These are phyloP conservation scores for Fusarium sp. DNA, from an alignment of 2,329 filamentous ascomycete species.

Conservation along the genomic window DNA sequence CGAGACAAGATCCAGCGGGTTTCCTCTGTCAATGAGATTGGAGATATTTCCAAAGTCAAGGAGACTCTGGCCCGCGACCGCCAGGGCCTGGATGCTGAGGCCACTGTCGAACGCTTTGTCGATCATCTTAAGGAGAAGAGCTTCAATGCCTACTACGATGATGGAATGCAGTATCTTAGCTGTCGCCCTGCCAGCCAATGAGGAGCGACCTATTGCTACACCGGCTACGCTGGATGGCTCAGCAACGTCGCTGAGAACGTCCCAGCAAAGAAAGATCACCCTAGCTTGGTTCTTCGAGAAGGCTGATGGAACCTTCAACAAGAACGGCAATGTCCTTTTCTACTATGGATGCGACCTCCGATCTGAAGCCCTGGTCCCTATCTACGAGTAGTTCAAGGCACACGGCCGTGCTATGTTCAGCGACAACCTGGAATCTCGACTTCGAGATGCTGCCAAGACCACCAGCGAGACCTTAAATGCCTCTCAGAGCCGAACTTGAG, in stretches of 20 bases:
- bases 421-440: conserved; percentile 87
- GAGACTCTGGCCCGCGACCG: conserved; percentile 83
- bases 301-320: conserved; percentile 88
- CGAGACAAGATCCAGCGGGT: conserved; percentile 88
- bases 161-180: conserved; percentile 94
- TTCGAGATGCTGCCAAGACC: conserved; percentile 79
- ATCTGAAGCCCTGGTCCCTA: conserved; percentile 76
- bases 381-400: conserved; percentile 80
- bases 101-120: conserved; percentile 87
- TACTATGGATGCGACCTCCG: conserved; percentile 91
- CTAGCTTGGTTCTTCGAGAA: conserved; percentile 96
- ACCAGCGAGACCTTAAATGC: conserved; percentile 63
- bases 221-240: conserved; percentile 92
- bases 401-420: conserved; percentile 88
- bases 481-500: conserved; percentile 37
- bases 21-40: conserved; percentile 76
- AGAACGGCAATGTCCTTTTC: conserved; percentile 89
- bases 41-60: conserved; percentile 80
- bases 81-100: conserved; percentile 81
- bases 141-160: conserved; percentile 95
- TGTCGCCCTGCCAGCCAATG: conserved; percentile 80
- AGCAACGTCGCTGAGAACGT: conserved; percentile 96
- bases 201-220: conserved; percentile 76
- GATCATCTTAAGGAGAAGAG: conserved; percentile 78
- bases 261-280: conserved; percentile 93